Base-by-base conservation (phyloP, 257 asterid species). In the Salvia splendens region DNA sequence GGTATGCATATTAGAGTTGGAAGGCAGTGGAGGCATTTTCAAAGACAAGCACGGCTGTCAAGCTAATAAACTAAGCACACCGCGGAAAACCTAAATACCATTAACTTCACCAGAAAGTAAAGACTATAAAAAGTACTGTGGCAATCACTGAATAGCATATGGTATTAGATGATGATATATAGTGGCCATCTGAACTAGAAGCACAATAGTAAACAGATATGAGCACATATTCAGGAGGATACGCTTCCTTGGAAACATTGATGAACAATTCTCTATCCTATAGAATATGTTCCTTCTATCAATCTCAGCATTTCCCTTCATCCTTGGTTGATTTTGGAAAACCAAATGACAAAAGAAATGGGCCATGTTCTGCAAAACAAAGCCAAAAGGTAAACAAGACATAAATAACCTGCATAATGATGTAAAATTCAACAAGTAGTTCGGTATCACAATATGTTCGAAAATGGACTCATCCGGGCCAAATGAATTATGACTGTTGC, bases 201-300 rank as follows among this genome's bases (percentile, higher is more conserved):
- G 5, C 52, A 28, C 33, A 46, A 33, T n/a, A 67, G 70, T 61
- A 61, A 75, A 50, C 58, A 56, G 68, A 77, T 58, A 64, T 30
- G 69, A 20, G 40, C 56, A 58, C 49, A 74, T 14, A 24, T 12
- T 11, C 16, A 64, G 15, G 52, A 89, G 96, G 98, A 93, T 93
- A 93, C 99, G 96, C 15, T 81, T 84, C 74, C 78, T 79, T 15
- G 97, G 96, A 49, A 90, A 75, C 76, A 82, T 59, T 30, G 82
- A 75, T 67, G 90, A 71, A 69, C 82, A 84, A 41, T 71, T 73
- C 57, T 84, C 85, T 73, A 77, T 71, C 72, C 71, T 85, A 68
- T 90, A 84, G 65, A 93, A 85, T 45, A 93, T 80, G 72, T 65
- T 43, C 46, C 56, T 81, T 77, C 94, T 82, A 68, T 77, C 71